Percentiles rank a stretch among this genome's conserved stretches.
Evolutionary conservation across 2,329 filamentous ascomycete species (phyloP).

Genomic region (Bipolaris sorokiniana): DNA sequence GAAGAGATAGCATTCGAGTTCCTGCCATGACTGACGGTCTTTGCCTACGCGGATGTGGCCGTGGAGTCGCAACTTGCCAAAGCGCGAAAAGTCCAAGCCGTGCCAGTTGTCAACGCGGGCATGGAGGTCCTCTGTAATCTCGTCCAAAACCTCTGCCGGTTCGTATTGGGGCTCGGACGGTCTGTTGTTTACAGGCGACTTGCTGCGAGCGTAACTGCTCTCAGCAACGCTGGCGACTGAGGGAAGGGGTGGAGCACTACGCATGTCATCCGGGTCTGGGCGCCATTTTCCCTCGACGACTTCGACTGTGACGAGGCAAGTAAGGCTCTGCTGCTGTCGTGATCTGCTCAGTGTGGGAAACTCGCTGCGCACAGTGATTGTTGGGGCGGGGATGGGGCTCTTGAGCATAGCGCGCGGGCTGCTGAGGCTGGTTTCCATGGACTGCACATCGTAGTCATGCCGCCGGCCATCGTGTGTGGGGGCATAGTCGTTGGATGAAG

Average conservation of each 20-base stretch:
- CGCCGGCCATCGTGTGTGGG: constrained; percentile 77
- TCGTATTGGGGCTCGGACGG: constrained; percentile 66
- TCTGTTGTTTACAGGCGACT: constrained; percentile 64
- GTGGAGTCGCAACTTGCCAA: constrained; percentile 89
- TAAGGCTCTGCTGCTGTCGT: constrained; percentile 91
- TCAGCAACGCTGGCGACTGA: constrained; percentile 56
- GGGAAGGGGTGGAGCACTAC: constrained; percentile 58
- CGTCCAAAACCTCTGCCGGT: constrained; percentile 75
- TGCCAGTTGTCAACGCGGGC: constrained; percentile 98
- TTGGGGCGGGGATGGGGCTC: constrained; percentile 88
- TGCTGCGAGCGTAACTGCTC: constrained; percentile 54
- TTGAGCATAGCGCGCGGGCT: constrained; percentile 73
- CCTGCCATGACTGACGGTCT: constrained; percentile 95
- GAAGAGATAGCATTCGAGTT: constrained; percentile 95
- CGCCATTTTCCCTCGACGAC: constrained; percentile 92
- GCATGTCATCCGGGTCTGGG: constrained; percentile 80
- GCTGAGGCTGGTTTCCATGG: constrained; percentile 85
- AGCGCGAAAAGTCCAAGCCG: constrained; percentile 89
- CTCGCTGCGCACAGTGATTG: constrained; percentile 93
- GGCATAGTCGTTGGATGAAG: constrained; percentile 80
- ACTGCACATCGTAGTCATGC: constrained; percentile 94
- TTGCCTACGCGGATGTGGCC: constrained; percentile 93
- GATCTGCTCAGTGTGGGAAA: constrained; percentile 93
- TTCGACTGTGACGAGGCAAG: constrained; percentile 91
- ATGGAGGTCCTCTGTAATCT: constrained; percentile 84